Evolutionary conservation across 2,329 filamentous ascomycete genomes (phyloP).

Genomic region (Diaporthe vaccinii): DNA sequence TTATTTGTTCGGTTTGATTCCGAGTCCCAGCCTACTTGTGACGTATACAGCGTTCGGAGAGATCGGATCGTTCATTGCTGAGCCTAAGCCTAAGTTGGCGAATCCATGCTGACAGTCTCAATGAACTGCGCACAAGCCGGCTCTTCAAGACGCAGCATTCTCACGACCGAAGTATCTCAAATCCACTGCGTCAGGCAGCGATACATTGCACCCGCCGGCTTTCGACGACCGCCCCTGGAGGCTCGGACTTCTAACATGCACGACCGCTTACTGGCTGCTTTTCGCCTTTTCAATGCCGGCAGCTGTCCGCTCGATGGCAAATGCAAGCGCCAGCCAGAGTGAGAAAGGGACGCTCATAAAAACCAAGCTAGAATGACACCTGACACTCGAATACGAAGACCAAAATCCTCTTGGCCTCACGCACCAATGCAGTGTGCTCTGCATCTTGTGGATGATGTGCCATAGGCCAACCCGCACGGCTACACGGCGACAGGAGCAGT

Average conservation of each 20-base stretch:
- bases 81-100: not conserved
- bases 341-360: conserved; percentile 12
- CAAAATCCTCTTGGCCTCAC: conserved; percentile 4
- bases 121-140: no score
- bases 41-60: not conserved
- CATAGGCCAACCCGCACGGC: not conserved
- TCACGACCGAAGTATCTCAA: not conserved
- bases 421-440: conserved; percentile 26
- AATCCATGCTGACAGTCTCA: not conserved
- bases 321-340: conserved; percentile 2
- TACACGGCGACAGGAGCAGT: not conserved
- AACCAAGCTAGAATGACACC: conserved; percentile 22
- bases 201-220: not conserved
- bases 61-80: not conserved
- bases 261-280: not conserved
- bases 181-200: not conserved
- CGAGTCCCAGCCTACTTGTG: not conserved
- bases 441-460: not conserved
- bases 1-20: no score
- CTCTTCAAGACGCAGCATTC: not conserved
- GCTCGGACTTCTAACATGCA: not conserved
- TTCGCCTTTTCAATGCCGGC: not conserved
- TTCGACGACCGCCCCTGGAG: not conserved
- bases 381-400: conserved; percentile 29
- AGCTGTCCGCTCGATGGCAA: conserved; percentile 1